phyloP scores from a whole-genome alignment of 1,284 basidiomycete species.

The Inonotus hispidus region DNA sequence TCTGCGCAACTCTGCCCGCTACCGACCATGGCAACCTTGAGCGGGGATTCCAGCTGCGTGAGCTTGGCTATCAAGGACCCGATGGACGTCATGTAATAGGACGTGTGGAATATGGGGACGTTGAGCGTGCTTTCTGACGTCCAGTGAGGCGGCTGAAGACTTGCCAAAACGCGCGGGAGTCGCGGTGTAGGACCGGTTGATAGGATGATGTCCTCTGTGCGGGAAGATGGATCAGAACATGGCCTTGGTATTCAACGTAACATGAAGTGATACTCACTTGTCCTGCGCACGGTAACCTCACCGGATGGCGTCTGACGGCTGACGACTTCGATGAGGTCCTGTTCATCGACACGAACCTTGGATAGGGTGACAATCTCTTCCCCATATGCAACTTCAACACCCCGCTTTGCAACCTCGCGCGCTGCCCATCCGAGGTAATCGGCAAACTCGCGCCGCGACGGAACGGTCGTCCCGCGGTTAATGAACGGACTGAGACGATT shows the following conservation, averaged over 20 bases:
- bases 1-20: slow-evolving; percentile 53
- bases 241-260: neutral
- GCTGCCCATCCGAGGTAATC: slow-evolving; percentile 57
- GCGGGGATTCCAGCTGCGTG: slow-evolving; percentile 25
- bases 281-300: slow-evolving; percentile 29
- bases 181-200: slow-evolving; percentile 46
- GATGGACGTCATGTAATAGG: slow-evolving; percentile 39
- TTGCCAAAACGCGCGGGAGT: slow-evolving; percentile 36
- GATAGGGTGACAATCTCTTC: slow-evolving; percentile 42
- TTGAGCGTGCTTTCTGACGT: neutral
- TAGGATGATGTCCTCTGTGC: slow-evolving; percentile 41
- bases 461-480: slow-evolving; percentile 33
- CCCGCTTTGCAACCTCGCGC: slow-evolving; percentile 37
- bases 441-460: slow-evolving; percentile 41
- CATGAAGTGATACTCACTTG: slow-evolving; percentile 33
- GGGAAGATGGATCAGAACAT: neutral
- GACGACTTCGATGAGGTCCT: slow-evolving; percentile 35
- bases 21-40: slow-evolving; percentile 48
- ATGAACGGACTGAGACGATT: slow-evolving; percentile 43
- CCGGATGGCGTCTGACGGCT: slow-evolving; percentile 34
- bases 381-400: slow-evolving; percentile 41
- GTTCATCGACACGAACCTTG: slow-evolving; percentile 21
- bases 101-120: slow-evolving; percentile 40
- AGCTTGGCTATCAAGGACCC: slow-evolving; percentile 31
- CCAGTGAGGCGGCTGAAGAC: slow-evolving; percentile 24